Conservation (phyloP, 148 eudicot genomes). For the Camellia granthamiana region DNA sequence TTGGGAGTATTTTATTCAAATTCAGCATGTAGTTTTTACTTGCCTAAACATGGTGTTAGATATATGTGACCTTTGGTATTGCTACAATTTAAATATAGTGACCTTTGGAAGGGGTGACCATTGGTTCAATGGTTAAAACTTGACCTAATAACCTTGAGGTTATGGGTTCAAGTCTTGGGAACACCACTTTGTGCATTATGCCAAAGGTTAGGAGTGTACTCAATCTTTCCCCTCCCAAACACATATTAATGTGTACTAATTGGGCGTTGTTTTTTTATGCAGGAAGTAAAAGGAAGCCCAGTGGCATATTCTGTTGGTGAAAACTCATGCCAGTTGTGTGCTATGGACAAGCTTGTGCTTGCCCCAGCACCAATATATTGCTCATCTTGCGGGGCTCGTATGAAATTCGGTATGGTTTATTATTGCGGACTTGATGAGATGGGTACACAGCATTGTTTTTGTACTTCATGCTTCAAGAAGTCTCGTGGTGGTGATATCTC, state of each 20-base stretch:
- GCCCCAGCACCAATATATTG: slow-evolving; percentile 70
- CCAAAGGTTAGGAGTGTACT: no score
- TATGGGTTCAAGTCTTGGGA: no score
- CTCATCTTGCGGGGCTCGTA: slow-evolving; percentile 51
- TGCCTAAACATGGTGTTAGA: not conserved
- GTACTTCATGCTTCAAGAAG: slow-evolving; percentile 49
- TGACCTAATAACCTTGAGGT: no score
- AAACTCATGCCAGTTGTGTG: slow-evolving; percentile 71
- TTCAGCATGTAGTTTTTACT: not conserved
- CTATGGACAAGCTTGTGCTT: slow-evolving; percentile 45
- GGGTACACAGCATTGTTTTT: slow-evolving; percentile 48
- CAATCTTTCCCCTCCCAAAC: no score
- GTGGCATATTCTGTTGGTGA: slow-evolving; percentile 28
- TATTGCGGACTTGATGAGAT: slow-evolving; percentile 46
- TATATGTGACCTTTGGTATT: not conserved
- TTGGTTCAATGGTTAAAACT: no score
- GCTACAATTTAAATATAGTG: slow-evolving; percentile 16
- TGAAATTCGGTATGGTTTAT: slow-evolving; percentile 47
- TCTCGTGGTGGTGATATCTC: slow-evolving; percentile 45
- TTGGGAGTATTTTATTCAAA: not conserved
- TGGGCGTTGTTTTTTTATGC: not conserved
- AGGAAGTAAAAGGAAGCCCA: slow-evolving; percentile 35
- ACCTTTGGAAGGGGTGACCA: no score
- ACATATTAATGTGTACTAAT: no score
- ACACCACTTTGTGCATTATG: no score